Evolutionary conservation across 2,329 filamentous ascomycete species (phyloP).

Genomic region (Chaetomium sp.): DNA sequence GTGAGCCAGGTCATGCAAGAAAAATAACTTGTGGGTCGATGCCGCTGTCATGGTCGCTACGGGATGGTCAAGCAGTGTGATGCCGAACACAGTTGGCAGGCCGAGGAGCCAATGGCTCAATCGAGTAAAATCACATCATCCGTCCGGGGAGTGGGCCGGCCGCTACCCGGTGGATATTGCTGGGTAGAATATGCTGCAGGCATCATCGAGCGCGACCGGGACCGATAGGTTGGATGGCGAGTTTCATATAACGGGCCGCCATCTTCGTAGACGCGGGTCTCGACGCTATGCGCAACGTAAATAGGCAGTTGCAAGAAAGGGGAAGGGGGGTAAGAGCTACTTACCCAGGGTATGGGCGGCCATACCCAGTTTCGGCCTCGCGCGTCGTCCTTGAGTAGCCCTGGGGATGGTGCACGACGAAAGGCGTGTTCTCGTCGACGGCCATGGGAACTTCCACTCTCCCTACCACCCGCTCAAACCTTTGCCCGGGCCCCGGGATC

Average conservation of each 20-base stretch:
- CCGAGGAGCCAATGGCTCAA: neutral
- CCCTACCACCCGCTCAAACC: slow-evolving; percentile 5
- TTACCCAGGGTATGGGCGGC: slow-evolving; percentile 14
- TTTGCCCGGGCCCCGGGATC: neutral
- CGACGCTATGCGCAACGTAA: slow-evolving; percentile 1
- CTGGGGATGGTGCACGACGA: neutral
- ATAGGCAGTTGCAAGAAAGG: neutral
- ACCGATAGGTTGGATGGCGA: neutral
- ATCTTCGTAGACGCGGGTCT: neutral
- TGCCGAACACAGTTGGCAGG: neutral
- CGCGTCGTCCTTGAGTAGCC: slow-evolving; percentile 17
- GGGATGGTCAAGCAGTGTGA: too few relatives aligned
- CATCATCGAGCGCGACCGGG: slow-evolving; percentile 3
- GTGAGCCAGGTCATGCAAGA: too few relatives aligned
- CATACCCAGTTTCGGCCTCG: slow-evolving; percentile 22
- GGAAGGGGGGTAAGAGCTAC: neutral
- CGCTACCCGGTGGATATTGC: slow-evolving; percentile 1
- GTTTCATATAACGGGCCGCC: neutral
- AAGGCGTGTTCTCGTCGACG: neutral
- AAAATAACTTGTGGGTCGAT: too few relatives aligned
- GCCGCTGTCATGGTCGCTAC: too few relatives aligned
- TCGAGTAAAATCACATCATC: slow-evolving; percentile 15
- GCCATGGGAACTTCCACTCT: neutral
- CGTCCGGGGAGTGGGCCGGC: neutral
- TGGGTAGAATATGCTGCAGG: neutral